Evolutionary conservation across 1,139 yeast genomes (phyloP).

Genomic region (Candida frijolesensis): DNA sequence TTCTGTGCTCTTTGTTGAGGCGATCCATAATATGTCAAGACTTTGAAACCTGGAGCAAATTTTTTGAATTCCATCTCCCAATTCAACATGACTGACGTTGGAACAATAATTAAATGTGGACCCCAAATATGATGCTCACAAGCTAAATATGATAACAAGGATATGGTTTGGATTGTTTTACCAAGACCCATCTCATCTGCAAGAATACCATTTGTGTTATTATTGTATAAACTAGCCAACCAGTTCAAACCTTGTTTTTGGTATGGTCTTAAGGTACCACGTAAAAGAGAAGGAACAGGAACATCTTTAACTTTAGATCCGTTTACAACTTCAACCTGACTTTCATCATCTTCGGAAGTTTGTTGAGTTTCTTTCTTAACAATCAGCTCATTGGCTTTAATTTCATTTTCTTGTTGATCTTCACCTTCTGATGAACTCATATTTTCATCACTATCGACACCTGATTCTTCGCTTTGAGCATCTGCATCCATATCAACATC

Average conservation of each 20-base stretch:
- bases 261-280: conserved; percentile 86
- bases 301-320: conserved; percentile 66
- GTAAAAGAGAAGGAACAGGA: conserved; percentile 63
- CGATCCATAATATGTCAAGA: conserved; percentile 94
- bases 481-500: conserved; percentile 16
- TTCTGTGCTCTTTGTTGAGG: conserved; percentile 97
- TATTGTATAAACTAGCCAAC: conserved; percentile 92
- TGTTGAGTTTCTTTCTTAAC: conserved; percentile 19
- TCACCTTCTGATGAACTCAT: conserved; percentile 21
- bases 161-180: conserved; percentile 93
- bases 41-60: conserved; percentile 97
- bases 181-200: conserved; percentile 99
- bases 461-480: conserved; percentile 11
- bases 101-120: conserved; percentile 94
- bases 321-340: conserved; percentile 26
- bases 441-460: conserved; percentile 21
- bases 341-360: conserved; percentile 30
- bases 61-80: conserved; percentile 99
- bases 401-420: conserved; percentile 18
- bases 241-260: conserved; percentile 97
- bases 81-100: conserved; percentile 96
- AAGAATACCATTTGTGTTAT: conserved; percentile 91
- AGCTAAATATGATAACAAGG: conserved; percentile 83
- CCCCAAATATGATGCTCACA: conserved; percentile 97
- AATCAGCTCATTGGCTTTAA: conserved; percentile 12